Evolutionary conservation across 116 monocot genomes (phyloP), one percentile per base, ranked within the genome.

Genomic region (Papilionanthe hybrid): DNA sequence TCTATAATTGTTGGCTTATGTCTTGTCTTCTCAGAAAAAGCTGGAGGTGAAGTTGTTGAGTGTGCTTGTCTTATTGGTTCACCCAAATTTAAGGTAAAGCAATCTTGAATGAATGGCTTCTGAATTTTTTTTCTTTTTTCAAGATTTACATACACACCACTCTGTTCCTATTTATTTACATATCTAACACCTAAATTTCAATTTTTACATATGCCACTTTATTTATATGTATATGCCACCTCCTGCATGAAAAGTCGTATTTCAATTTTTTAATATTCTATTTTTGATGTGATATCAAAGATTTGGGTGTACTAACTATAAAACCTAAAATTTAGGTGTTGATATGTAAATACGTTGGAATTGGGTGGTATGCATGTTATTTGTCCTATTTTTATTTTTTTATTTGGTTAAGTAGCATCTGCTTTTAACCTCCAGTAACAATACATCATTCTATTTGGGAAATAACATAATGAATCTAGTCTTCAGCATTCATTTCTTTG

Each of bases 61-160:
- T 96, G 90, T 66, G 96, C 92, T 48, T 94, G 96, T 76, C 75
- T 96, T 9, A 88, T 92, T 81, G 96, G 94, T 9, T 49, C 92
- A n/a, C 94, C 94, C 10, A 89, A 96, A 80, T 90, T 94, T 81
- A 96, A 96, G 96, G 92, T 96, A 85, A 44, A 37, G 9, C 17
- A 6, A 69, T 69, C 17, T 37, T 29, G 23, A 27, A 9, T 45
- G 44, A 69, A 43, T 63, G 63, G 63, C 2, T 63, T 63, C n/a
- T 63, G 58, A 27, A 29, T 4, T 37, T 37, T 37, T 37, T 37
- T 32, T 32, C 1, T 32, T 37, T 37, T 37, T 37, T 37, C 37
- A 37, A 37, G 37, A 37, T 37, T 37, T 37, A 4, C 37, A 37
- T 4, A 37, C 37, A 37, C 4, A 37, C 37, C 37, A 37, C 2